Conservation (phyloP, 306 rosid genomes). For the Vigna reflexopilosa region DNA sequence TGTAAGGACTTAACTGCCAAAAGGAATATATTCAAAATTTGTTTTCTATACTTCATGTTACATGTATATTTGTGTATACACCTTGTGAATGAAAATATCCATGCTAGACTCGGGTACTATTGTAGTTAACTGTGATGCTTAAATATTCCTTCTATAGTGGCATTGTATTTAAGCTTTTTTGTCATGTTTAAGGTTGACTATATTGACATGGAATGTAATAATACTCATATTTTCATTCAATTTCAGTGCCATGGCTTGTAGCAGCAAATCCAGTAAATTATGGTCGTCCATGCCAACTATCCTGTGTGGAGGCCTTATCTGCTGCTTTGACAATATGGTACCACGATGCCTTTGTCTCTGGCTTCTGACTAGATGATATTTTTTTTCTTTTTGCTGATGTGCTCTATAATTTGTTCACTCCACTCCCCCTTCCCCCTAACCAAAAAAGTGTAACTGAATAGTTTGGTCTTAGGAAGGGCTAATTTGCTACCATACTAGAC, state of each 20-base stretch:
- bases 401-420: not conserved
- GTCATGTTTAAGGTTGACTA: constrained; percentile 25
- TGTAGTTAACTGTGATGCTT: constrained; percentile 28
- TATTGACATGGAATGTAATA: constrained; percentile 25
- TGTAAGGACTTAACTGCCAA: constrained; percentile 60
- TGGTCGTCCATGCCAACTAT: constrained; percentile 94
- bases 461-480: constrained; percentile 20
- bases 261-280: constrained; percentile 97
- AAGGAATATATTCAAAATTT: constrained; percentile 20
- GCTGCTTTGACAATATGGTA: constrained; percentile 96
- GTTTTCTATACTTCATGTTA: not conserved
- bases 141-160: not conserved
- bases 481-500: constrained; percentile 7
- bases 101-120: constrained; percentile 12
- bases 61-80: constrained; percentile 12
- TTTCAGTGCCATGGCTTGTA: constrained; percentile 95
- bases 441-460: not conserved
- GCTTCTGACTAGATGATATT: not conserved
- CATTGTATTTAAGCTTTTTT: constrained; percentile 13
- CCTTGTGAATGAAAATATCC: constrained; percentile 6
- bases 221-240: constrained; percentile 32
- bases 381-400: constrained; percentile 8
- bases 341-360: constrained; percentile 19
- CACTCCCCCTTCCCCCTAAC: not conserved
- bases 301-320: constrained; percentile 98